Conservation (phyloP, 2,329 filamentous ascomycete genomes). For the Monosporascus cannonballus region DNA sequence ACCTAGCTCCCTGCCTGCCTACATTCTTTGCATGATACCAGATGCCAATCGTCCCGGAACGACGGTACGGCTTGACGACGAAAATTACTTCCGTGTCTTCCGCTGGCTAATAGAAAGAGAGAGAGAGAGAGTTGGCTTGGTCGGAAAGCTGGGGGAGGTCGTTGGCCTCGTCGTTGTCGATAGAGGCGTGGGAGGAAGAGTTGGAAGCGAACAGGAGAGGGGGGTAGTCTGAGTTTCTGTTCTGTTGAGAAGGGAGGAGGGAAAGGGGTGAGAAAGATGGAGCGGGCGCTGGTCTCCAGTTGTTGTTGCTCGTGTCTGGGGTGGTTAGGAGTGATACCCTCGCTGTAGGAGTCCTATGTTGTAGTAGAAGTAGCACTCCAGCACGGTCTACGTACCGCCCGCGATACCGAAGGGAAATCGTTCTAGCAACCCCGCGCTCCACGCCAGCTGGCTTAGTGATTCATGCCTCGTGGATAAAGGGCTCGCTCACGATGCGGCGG, state of each 20-base stretch:
- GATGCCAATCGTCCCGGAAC: slow-evolving; percentile 7
- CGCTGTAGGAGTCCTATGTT: neutral
- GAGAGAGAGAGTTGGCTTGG: too few relatives aligned
- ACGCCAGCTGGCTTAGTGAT: too few relatives aligned
- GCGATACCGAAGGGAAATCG: neutral
- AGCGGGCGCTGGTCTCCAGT: neutral
- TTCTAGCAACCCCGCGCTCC: neutral
- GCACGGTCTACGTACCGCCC: neutral
- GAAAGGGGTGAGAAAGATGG: neutral
- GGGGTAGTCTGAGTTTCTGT: neutral
- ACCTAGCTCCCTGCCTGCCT: slow-evolving; percentile 2
- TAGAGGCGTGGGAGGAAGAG: neutral
- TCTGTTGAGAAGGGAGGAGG: neutral
- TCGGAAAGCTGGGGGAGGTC: too few relatives aligned
- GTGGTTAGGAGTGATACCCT: neutral
- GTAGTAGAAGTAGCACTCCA: neutral
- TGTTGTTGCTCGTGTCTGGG: neutral
- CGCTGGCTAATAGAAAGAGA: neutral
- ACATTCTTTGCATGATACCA: slow-evolving; percentile 18
- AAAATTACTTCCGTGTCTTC: neutral
- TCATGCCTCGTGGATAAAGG: too few relatives aligned
- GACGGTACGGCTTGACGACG: neutral
- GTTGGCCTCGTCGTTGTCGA: neutral
- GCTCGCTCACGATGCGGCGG: too few relatives aligned
- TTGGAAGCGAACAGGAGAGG: neutral